Base-by-base conservation (phyloP, 805 yeast genomes). In the Pichia phayaonensis region DNA sequence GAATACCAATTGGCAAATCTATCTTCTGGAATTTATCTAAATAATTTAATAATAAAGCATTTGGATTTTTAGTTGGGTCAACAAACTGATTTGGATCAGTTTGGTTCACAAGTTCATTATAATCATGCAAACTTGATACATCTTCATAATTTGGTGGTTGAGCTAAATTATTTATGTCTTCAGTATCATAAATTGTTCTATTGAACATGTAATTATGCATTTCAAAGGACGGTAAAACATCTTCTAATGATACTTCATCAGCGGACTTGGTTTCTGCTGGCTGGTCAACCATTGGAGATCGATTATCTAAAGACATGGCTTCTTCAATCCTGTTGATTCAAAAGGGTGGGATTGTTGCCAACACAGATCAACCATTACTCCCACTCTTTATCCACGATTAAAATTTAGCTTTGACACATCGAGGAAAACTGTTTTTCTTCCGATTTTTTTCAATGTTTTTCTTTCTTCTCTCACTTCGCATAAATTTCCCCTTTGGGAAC, bases 151-250 rank as follows among this genome's bases (percentile, higher is more conserved):
- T 53, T 15, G 68, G 68, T 20, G 61, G 63, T 41, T 49, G 23
- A 24, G 40, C 36, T n/a, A 18, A n/a, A 13, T 40, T 34, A 15
- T 40, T 29, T 8, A 48, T 40, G 22, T 47, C 46, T 24, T 56
- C 55, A 4, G 56, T 47, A 38, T 58, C 61, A 27, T 48, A 40
- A 23, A 58, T 40, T 4, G 60, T 51, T 40, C 65, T 47, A 45
- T 62, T 64, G 21, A 64, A 52, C 52, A 62, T 53, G 31, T 56
- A 74, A 54, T 78, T 81, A 56, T 80, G 82, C 82, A 83, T 79
- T 56, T 82, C 86, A 61, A 83, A 83, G 0, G 87, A 81, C 0
- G 89, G 90, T 40, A 83, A 61, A 1, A 83, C 76, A 58, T 83
- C 88, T 42, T 59, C 62, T 21, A 55, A 20, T 21, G 45, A 16